Base-by-base conservation (phyloP, 2,329 filamentous ascomycete species). In the Xylariaceae sp. region DNA sequence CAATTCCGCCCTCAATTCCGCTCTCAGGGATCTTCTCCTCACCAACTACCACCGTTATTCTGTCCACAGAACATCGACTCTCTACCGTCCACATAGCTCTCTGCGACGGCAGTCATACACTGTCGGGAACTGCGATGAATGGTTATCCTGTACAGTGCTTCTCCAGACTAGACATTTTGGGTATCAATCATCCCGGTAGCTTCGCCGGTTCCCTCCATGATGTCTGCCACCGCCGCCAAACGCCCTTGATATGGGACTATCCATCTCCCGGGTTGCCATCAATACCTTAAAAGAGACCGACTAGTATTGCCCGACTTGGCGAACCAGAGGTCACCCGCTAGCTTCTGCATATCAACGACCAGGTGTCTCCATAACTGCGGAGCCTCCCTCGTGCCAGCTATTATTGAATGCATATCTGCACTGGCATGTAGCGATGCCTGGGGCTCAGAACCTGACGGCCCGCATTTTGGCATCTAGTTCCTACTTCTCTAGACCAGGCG, bases 331-430 rank as follows among this genome's bases (percentile, higher is more conserved):
- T 11, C 9, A 27, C 42, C 27, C 45, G 43, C 39, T 54, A 30
- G 41, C 40, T 41, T 50, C 48, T 55, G 37, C 47, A 58, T 55
- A 34, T 39, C 47, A 39, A 46, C 48, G 46, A 49, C 52, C 31
- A 45, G 52, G 57, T 30, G 29, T 11, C 43, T 52, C 56, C 52
- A 57, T 59, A 45, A 49, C 45, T 51, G 52, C 53, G 56, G 53
- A 54, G 59, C 56, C 55, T 57, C 54, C 50, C 59, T 44, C 56
- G 49, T 50, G 37, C 43, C 41, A 54, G 50, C 54, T 53, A 54
- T 43, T 53, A 54, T 44, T 54, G 47, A 46, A 39, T n/a, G 48
- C 26, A 55, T 55, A 55, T 43, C 57, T 53, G 52, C 29, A 35
- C 44, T 48, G 42, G 32, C 47, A 52, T 42, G 54, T 52, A 59